Conservation (phyloP, 2,329 filamentous ascomycete genomes). For the Aaosphaeria pasadenensis region DNA sequence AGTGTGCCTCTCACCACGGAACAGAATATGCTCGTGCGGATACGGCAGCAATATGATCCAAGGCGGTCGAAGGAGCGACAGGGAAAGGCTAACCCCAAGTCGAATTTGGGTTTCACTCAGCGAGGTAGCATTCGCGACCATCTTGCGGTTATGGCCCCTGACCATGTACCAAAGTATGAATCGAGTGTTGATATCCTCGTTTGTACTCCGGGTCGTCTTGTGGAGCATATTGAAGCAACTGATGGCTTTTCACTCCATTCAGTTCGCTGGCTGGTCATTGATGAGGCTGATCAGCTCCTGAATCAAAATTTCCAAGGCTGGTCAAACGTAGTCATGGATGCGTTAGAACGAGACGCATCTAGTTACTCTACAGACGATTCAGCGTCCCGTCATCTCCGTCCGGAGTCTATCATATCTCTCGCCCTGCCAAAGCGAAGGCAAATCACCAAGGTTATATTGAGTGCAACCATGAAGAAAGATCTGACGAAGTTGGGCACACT, state of each 20-base stretch:
- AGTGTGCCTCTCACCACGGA: conserved; percentile 70
- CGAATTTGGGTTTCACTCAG: conserved; percentile 30
- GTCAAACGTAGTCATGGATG: conserved; percentile 67
- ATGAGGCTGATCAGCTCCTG: conserved; percentile 89
- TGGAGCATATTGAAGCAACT: conserved; percentile 85
- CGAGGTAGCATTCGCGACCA: conserved; percentile 33
- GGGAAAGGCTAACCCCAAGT: conserved; percentile 36
- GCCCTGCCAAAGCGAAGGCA: conserved; percentile 28
- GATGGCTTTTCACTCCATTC: conserved; percentile 75
- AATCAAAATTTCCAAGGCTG: conserved; percentile 93
- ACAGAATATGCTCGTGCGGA: conserved; percentile 59
- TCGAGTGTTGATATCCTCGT: conserved; percentile 85
- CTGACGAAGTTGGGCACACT: conserved; percentile 74
- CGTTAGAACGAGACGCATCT: conserved; percentile 37
- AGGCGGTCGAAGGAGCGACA: conserved; percentile 52
- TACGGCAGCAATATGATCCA: conserved; percentile 61
- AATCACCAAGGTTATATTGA: conserved; percentile 80
- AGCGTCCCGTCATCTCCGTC: conserved; percentile 46
- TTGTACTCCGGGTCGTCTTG: conserved; percentile 85
- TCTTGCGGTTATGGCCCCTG: conserved; percentile 46
- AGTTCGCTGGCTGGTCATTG: conserved; percentile 84
- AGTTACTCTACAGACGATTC: conserved; percentile 50
- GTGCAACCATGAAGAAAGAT: conserved; percentile 88
- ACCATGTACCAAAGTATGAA: conserved; percentile 62
- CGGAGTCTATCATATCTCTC: conserved; percentile 30